These are phyloP conservation scores for Lasiosphaeriaceae sp. DNA, from an alignment of 495 filamentous ascomycete species.

Conservation along the genomic window DNA sequence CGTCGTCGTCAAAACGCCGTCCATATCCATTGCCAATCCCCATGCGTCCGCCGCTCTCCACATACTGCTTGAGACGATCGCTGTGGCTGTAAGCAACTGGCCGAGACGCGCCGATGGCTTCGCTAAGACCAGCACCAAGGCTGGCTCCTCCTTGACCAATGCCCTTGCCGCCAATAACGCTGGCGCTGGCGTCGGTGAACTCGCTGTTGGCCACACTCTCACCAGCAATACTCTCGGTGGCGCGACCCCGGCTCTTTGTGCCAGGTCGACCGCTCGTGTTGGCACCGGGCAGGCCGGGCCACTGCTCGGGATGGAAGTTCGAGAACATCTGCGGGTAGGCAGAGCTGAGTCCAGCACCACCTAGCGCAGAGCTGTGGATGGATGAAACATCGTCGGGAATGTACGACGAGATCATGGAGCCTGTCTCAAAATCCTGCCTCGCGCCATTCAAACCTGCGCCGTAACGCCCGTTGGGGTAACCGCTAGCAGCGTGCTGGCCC, in stretches of 20 bases:
- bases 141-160: constrained; percentile 71
- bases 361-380: constrained; percentile 86
- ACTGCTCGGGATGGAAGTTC: constrained; percentile 78
- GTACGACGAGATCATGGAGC: constrained; percentile 77
- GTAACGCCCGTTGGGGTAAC: constrained; percentile 53
- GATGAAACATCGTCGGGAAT: constrained; percentile 97
- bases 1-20: constrained; percentile 86
- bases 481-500: constrained; percentile 63
- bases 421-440: constrained; percentile 74
- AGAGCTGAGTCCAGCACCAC: constrained; percentile 70
- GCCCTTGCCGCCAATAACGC: constrained; percentile 70
- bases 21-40: constrained; percentile 69
- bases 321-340: constrained; percentile 95
- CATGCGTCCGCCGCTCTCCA: constrained; percentile 62
- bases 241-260: constrained; percentile 55
- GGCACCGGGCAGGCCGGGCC: constrained; percentile 75
- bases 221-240: constrained; percentile 75
- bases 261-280: constrained; percentile 51
- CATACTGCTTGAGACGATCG: constrained; percentile 80
- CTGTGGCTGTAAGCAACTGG: constrained; percentile 46
- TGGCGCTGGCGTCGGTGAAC: constrained; percentile 71
- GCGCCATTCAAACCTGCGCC: constrained; percentile 45
- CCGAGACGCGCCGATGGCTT: constrained; percentile 47
- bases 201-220: constrained; percentile 89
- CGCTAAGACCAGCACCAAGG: constrained; percentile 71